These are phyloP conservation scores for Acanthamoeba sp. DNA, from an alignment of 208 protist genomes.

Conservation along the genomic window DNA sequence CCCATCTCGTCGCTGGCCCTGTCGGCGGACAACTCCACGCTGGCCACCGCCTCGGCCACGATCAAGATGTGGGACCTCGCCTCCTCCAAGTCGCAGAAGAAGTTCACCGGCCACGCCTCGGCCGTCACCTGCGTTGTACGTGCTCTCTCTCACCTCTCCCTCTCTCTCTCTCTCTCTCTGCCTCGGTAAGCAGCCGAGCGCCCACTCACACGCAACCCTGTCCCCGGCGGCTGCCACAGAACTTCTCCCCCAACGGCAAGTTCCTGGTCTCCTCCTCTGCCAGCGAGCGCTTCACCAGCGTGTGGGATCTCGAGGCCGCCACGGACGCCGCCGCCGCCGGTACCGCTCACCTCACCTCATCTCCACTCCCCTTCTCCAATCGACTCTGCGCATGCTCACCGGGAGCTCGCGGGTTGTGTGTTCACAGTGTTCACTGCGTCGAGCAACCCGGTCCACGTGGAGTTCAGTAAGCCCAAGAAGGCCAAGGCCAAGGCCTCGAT, in stretches of 20 bases:
- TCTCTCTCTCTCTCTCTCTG: too few species aligned
- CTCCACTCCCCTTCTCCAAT: too few species aligned
- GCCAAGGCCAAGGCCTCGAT: background rate
- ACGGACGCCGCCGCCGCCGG: background rate
- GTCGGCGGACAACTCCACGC: constrained; percentile 12
- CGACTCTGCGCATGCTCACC: background rate
- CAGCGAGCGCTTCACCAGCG: constrained; percentile 28
- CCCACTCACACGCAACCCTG: too few species aligned
- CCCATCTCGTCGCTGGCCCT: background rate
- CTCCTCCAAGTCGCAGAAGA: constrained; percentile 40
- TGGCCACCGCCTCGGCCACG: constrained; percentile 10
- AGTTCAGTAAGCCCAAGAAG: constrained; percentile 9
- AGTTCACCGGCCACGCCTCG: constrained; percentile 62
- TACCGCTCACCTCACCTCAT: background rate
- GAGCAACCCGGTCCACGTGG: constrained; percentile 5
- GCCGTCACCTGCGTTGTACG: constrained; percentile 37
- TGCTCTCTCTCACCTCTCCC: background rate
- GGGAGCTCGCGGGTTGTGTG: background rate
- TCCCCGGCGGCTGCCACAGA: background rate
- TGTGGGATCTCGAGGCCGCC: constrained; percentile 21
- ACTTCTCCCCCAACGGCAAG: constrained; percentile 21
- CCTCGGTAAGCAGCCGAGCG: too few species aligned
- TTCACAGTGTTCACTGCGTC: constrained; percentile 34
- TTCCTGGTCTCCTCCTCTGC: background rate
- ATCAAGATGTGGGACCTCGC: constrained; percentile 64